Evolutionary conservation across 305 asterid species (phyloP).

Genomic region (Fraxinus sp.): DNA sequence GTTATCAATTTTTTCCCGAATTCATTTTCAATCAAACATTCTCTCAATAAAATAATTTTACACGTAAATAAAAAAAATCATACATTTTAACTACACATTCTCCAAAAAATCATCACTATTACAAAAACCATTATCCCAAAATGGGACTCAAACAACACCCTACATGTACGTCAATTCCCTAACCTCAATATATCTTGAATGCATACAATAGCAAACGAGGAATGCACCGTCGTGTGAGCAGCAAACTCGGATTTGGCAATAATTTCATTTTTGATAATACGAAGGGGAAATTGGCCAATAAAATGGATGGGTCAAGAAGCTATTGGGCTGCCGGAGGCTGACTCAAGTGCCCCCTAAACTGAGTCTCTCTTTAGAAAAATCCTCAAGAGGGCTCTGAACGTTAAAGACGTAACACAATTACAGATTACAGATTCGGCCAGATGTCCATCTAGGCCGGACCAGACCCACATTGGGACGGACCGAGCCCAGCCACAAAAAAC

Average conservation of each 20-base stretch:
- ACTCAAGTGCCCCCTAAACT: background rate
- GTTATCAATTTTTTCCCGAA: too few relatives aligned
- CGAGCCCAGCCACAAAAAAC: background rate
- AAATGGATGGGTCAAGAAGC: background rate
- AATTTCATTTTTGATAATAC: background rate
- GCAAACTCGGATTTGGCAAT: background rate
- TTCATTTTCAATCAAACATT: too few relatives aligned
- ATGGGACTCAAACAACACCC: background rate
- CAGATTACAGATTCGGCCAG: background rate
- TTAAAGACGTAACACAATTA: background rate
- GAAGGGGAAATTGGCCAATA: background rate
- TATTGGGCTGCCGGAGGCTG: background rate
- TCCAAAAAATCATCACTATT: too few relatives aligned
- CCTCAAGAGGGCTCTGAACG: background rate
- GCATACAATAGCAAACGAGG: background rate
- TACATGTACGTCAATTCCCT: background rate
- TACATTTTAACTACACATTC: too few relatives aligned
- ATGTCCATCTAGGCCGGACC: background rate
- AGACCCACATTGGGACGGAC: background rate
- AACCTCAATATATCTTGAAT: background rate
- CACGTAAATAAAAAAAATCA: too few relatives aligned
- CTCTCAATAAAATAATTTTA: too few relatives aligned
- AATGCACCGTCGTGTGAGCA: background rate
- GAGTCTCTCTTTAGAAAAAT: too few relatives aligned
- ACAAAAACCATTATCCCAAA: background rate